phyloP scores from a whole-genome alignment of 768 basidiomycete species.

The Suillus cothurnatus region DNA sequence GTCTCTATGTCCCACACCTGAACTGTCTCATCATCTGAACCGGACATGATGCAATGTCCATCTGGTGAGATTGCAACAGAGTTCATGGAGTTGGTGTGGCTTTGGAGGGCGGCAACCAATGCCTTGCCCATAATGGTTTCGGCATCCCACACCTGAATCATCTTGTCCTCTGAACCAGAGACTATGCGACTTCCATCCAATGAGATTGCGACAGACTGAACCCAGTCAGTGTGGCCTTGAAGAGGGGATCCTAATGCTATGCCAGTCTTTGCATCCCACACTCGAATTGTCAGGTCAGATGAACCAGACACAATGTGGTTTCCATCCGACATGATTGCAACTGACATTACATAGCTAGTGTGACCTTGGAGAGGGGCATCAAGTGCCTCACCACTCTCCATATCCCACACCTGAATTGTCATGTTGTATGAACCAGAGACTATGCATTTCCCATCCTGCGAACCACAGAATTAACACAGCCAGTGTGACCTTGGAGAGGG shows the following conservation, averaged over 20 bases:
- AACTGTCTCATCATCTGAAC: neutral
- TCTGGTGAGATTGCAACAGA: neutral
- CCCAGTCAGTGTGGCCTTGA: neutral
- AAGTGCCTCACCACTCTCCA: neutral
- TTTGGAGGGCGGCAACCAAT: neutral
- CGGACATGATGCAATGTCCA: neutral
- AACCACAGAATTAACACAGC: slow-evolving; percentile 11
- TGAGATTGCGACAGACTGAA: neutral
- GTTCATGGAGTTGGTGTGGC: neutral
- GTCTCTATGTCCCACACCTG: neutral
- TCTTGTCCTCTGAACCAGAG: neutral
- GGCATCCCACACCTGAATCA: neutral
- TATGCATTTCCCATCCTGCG: neutral
- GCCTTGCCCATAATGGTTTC: neutral
- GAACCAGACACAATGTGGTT: neutral
- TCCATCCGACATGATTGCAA: neutral
- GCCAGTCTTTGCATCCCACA: neutral
- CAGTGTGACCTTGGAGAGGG: slow-evolving; percentile 3
- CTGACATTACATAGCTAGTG: neutral
- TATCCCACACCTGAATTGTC: slow-evolving; percentile 4
- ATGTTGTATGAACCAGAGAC: neutral
- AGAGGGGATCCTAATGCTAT: neutral
- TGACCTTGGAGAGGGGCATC: neutral
- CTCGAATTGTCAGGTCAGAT: neutral
- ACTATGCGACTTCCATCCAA: neutral